phyloP scores from a whole-genome alignment of 202 grass and related monocot species.

The Zoysia matrella region DNA sequence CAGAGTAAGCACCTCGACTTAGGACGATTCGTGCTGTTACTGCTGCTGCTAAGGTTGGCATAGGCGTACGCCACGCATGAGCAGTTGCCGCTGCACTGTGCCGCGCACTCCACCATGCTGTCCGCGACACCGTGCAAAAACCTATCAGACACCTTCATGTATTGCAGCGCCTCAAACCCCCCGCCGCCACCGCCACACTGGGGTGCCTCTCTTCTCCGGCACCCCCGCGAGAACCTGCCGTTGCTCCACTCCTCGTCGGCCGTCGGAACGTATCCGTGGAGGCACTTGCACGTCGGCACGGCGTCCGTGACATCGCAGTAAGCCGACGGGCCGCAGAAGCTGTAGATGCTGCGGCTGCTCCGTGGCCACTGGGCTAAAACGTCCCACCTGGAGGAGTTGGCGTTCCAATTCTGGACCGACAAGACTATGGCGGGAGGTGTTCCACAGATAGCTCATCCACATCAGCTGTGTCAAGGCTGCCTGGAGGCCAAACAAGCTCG shows the following conservation, averaged over 20 bases:
- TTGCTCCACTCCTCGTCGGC: neutral
- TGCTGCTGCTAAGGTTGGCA: constrained; percentile 19
- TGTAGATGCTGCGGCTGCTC: constrained; percentile 27
- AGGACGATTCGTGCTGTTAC: neutral
- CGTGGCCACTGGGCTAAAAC: neutral
- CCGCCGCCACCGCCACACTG: constrained; percentile 2
- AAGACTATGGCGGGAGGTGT: neutral
- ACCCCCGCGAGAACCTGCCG: constrained; percentile 36
- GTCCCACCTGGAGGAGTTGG: constrained; percentile 10
- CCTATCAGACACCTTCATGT: constrained; percentile 56
- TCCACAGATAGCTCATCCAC: too few relatives aligned
- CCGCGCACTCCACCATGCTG: constrained; percentile 16
- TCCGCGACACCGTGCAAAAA: neutral
- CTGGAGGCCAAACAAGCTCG: too few relatives aligned
- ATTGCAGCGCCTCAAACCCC: constrained; percentile 25
- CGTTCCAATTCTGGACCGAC: neutral
- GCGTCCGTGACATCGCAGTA: constrained; percentile 34
- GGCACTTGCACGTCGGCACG: constrained; percentile 51
- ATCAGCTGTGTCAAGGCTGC: too few relatives aligned
- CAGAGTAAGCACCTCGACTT: constrained; percentile 38
- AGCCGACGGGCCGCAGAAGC: constrained; percentile 37
- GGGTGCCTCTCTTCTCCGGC: constrained; percentile 36
- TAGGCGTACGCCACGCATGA: constrained; percentile 51
- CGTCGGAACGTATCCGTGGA: constrained; percentile 42
- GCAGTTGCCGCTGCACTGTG: constrained; percentile 25